Evolutionary conservation across 192 early-diverging fungal species (phyloP).

Genomic region (Tieghemiomyces parasiticus): DNA sequence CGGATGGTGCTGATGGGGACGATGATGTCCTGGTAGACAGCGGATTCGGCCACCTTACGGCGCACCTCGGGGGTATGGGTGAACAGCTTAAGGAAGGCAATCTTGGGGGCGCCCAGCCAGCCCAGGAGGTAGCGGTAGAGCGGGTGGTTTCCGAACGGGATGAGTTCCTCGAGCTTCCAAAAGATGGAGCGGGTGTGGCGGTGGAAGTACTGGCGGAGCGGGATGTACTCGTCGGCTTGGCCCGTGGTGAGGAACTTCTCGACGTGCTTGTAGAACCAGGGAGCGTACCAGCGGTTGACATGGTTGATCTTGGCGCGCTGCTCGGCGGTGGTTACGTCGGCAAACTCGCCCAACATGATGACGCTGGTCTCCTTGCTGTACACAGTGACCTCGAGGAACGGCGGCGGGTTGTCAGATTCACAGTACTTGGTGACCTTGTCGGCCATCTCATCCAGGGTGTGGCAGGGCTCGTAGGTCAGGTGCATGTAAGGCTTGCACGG

Average conservation of each 20-base stretch:
- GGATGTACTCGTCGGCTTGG: constrained; percentile 23
- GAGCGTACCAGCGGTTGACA: constrained; percentile 22
- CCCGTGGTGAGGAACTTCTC: constrained; percentile 16
- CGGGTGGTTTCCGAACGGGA: constrained; percentile 25
- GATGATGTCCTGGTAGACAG: constrained; percentile 21
- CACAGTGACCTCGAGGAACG: constrained; percentile 21
- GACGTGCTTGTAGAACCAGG: constrained; percentile 30
- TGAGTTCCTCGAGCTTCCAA: constrained; percentile 22
- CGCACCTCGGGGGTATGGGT: constrained; percentile 20
- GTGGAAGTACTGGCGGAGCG: constrained; percentile 27
- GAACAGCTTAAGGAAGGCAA: constrained; percentile 18
- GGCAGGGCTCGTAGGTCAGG: constrained; percentile 21
- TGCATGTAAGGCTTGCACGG: constrained; percentile 22
- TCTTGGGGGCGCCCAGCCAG: constrained; percentile 21
- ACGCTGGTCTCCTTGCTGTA: constrained; percentile 23
- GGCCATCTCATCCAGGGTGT: constrained; percentile 17
- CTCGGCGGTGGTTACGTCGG: constrained; percentile 13
- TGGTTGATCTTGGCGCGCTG: constrained; percentile 16
- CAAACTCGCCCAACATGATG: constrained; percentile 22
- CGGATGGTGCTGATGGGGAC: constrained; percentile 18
- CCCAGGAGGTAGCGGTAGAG: constrained; percentile 21
- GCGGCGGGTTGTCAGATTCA: constrained; percentile 12
- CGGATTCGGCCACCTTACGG: constrained; percentile 18
- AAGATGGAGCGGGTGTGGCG: constrained; percentile 28
- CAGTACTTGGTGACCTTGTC: constrained; percentile 20